These are phyloP conservation scores for Pyracantha coccinea DNA, from an alignment of 331 rosid species.

Conservation along the genomic window DNA sequence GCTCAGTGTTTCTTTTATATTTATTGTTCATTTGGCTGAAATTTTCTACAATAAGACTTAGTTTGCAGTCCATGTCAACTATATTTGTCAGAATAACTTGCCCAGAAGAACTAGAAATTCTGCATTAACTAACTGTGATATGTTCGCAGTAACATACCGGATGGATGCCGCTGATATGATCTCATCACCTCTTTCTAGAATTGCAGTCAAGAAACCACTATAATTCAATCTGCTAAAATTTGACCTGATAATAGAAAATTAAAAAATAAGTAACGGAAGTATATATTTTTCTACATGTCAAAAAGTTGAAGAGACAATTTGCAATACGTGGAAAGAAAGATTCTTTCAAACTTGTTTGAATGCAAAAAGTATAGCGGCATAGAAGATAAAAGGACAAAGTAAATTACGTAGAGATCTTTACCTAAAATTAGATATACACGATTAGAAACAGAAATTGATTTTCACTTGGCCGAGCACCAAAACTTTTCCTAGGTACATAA, in stretches of 20 bases:
- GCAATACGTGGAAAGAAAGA: background rate
- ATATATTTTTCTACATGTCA: background rate
- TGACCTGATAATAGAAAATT: constrained; percentile 47
- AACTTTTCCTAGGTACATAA: background rate
- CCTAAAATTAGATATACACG: background rate
- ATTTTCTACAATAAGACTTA: background rate
- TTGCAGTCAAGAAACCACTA: constrained; percentile 75
- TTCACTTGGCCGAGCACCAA: background rate
- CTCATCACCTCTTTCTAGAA: constrained; percentile 87
- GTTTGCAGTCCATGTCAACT: background rate
- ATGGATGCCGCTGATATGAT: constrained; percentile 63
- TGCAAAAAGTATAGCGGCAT: background rate
- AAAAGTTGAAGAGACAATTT: background rate
- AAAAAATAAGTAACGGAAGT: background rate
- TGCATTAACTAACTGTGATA: background rate
- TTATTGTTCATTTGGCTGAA: background rate
- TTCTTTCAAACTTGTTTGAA: background rate
- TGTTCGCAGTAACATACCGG: constrained; percentile 41
- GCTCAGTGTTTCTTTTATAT: background rate
- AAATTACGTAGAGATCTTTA: background rate
- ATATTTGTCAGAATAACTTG: background rate
- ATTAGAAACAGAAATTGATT: background rate
- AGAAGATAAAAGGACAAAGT: too few species aligned
- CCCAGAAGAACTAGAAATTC: background rate
- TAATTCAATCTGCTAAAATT: constrained; percentile 73